phyloP scores from a whole-genome alignment of 257 asterid species.

The Craterostigma plantagineum region DNA sequence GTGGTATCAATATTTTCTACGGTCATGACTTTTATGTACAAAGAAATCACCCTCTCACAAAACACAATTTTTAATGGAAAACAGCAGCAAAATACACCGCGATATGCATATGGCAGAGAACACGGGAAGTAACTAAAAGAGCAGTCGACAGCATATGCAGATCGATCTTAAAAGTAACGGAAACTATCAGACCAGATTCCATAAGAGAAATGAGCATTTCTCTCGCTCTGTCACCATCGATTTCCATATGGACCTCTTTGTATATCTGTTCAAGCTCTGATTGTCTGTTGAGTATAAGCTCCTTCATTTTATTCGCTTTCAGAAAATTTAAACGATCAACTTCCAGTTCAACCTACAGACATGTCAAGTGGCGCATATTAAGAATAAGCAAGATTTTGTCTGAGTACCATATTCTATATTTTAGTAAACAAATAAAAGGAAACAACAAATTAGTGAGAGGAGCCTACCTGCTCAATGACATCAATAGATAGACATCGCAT shows the following conservation, averaged over 20 bases:
- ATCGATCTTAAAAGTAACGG: no score
- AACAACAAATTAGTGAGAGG: constrained; percentile 3
- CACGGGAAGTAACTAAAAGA: no score
- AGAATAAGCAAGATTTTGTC: neutral
- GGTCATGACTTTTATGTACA: no score
- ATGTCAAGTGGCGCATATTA: no score
- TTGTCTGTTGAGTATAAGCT: constrained; percentile 55
- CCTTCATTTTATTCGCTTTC: constrained; percentile 58
- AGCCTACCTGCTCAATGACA: constrained; percentile 46
- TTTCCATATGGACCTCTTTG: constrained; percentile 43
- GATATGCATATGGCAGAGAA: no score
- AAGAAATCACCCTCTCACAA: no score
- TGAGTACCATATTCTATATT: neutral
- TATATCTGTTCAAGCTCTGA: constrained; percentile 55
- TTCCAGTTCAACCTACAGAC: constrained; percentile 41
- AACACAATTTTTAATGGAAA: no score
- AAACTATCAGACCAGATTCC: constrained; percentile 31
- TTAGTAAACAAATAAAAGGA: neutral
- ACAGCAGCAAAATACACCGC: no score
- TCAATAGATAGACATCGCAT: constrained; percentile 44
- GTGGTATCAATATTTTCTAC: no score
- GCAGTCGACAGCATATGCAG: no score
- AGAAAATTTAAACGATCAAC: constrained; percentile 34
- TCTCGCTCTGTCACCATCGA: constrained; percentile 32
- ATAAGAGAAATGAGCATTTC: constrained; percentile 24